phyloP scores from a whole-genome alignment of 805 yeast genomes.

The Starmerella cellae region DNA sequence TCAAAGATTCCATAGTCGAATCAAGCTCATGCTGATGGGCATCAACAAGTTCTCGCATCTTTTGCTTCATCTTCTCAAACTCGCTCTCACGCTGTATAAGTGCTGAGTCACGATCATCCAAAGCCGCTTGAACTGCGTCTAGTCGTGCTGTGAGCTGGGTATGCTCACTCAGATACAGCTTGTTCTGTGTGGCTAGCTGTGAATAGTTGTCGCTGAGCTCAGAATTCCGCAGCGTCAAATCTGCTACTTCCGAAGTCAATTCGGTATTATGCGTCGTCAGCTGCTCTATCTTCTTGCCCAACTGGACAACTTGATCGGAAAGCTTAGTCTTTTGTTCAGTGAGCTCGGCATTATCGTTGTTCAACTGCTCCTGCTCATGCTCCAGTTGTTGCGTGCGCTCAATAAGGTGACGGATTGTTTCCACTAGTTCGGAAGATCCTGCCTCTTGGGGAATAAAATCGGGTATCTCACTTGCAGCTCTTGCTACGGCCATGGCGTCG shows the following conservation, averaged over 20 bases:
- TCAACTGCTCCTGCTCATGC: background rate
- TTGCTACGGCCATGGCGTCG: background rate
- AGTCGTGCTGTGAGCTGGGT: background rate
- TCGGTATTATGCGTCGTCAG: background rate
- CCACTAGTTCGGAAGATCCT: slow-evolving; percentile 1
- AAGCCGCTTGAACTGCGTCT: background rate
- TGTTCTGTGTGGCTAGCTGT: background rate
- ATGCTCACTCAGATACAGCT: background rate
- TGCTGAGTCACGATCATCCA: background rate
- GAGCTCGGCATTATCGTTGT: background rate
- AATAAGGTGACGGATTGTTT: background rate
- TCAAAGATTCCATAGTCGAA: background rate
- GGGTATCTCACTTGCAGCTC: slow-evolving; percentile 7
- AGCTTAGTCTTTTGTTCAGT: background rate
- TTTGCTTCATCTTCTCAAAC: background rate
- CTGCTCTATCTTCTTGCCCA: background rate
- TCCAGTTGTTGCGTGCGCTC: background rate
- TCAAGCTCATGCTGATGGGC: background rate
- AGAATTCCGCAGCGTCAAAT: background rate
- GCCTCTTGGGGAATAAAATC: slow-evolving; percentile 3
- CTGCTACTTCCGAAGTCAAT: background rate
- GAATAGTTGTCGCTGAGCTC: background rate
- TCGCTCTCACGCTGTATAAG: background rate
- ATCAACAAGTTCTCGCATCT: background rate
- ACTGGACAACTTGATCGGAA: background rate